Conservation (phyloP, 345 rosid species). For the Euphorbia tirucalli region DNA sequence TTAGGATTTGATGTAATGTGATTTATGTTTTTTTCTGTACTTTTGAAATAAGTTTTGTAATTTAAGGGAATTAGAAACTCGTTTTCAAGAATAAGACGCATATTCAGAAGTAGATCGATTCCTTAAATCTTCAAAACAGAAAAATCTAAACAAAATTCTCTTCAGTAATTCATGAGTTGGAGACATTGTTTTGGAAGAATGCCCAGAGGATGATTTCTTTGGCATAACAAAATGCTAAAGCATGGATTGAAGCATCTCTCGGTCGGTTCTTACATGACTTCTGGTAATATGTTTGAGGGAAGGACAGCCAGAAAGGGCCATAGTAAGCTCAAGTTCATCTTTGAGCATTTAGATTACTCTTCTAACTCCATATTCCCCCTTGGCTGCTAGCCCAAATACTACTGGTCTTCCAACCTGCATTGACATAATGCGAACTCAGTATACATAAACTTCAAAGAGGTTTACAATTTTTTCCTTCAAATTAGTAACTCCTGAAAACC, state of each 20-base stretch:
- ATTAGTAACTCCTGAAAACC: too few species aligned
- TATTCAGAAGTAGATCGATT: too few species aligned
- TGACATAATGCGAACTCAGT: not conserved
- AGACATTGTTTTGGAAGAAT: not conserved
- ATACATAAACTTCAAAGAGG: not conserved
- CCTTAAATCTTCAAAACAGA: too few species aligned
- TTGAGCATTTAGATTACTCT: constrained; percentile 65
- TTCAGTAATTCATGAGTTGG: not conserved
- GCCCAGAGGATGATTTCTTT: not conserved
- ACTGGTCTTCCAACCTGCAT: constrained; percentile 90
- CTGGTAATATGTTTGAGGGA: constrained; percentile 54
- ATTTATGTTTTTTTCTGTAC: too few species aligned
- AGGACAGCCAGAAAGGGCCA: constrained; percentile 84
- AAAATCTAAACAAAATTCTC: not conserved
- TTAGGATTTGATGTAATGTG: too few species aligned
- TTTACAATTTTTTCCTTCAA: too few species aligned
- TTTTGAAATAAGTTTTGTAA: too few species aligned
- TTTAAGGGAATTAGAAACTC: too few species aligned
- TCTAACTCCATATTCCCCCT: constrained; percentile 66
- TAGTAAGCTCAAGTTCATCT: constrained; percentile 71
- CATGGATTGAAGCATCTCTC: constrained; percentile 47
- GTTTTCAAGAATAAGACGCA: too few species aligned
- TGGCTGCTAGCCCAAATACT: constrained; percentile 65
- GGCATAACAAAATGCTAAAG: constrained; percentile 25
- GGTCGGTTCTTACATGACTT: constrained; percentile 47